Evolutionary conservation across 2,329 filamentous ascomycete genomes (phyloP), one percentile per base, ranked within the genome.

Genomic region (Trichophyton schoenleinii): DNA sequence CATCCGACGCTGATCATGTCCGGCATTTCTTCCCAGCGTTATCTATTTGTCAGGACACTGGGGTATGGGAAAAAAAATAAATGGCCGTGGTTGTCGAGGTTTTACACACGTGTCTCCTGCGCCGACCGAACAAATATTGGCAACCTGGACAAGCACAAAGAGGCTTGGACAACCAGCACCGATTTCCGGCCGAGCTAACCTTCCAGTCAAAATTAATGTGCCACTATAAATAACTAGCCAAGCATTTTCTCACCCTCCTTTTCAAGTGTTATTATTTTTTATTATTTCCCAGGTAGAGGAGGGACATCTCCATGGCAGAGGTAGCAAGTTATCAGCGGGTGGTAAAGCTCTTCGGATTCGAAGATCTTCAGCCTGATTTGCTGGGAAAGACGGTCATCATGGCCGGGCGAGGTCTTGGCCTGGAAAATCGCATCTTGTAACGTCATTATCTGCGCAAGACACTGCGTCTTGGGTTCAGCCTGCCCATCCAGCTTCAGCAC

Each of bases 121-220:
- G 13, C 22, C 22, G 22, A 52, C 46, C 22, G 46, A 5, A 13
- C 20, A 52, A 18, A 36, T 20, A 36, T 36, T 55, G 28, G n/a
- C n/a, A 31, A 15, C 34, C 34, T 7, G 52, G 52, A 55, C 25
- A 55, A 36, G 52, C 31, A 55, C n/a, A n/a, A n/a, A 36, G 15
- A 55, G 15, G 20, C 13, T 31, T 34, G 2, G 15, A 55, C 28
- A 44, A 3, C 52, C 52, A n/a, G 52, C 52, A 55, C 52, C 52
- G 28, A 55, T 55, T 55, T 55, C 52, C 52, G 52, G 52, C 52
- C 52, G 52, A 6, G n/a, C n/a, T 38, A 55, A 55, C 28, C 52
- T 15, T 55, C 25, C 52, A 31, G 34, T 55, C 28, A 55, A 44
- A n/a, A 15, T 3, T 20, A 34, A 7, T 11, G 20, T 13, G 8